Evolutionary conservation across 148 eudicot species (phyloP), one percentile per base, ranked within the genome.

Genomic region (Rhododendron ovatum): DNA sequence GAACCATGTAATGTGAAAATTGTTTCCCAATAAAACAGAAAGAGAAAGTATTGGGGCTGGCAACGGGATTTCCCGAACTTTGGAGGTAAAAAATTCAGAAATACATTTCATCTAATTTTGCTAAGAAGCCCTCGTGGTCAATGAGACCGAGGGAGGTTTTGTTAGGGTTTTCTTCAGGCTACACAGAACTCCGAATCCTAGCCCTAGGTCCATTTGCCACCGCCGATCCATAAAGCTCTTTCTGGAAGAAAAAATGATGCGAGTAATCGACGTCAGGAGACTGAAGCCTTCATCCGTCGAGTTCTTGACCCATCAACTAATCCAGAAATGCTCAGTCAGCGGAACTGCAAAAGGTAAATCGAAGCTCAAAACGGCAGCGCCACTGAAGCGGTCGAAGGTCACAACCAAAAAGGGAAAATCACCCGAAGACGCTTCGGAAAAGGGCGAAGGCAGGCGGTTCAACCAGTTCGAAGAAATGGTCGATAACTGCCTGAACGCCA

Each of bases 281-380:
- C 82, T 90, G 73, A 87, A 88, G 9, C 84, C 90, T 61, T 76
- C 91, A 12, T 59, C 87, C n/a, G 71, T 93, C 65, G 93, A 90
- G 82, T 85, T 89, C 48, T 86, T 94, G 78, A 82, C 89, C 74
- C 89, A 84, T 75, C 94, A 93, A 69, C 86, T 95, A 45, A 79
- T 86, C 37, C 98, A 97, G 79, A 88, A 87, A 88, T 94, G 99
- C 88, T 92, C 93, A 2, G 99, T 97, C 57, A 95, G 98, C 83
- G 93, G 96, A 61, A 97, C 99, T 3, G 98, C 98, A 2, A 97
- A 97, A 77, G 99, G 99, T 0, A 97, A 97, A 87, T 93, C 85
- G 6, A 95, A 94, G 74, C 26, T 91, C 61, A 97, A 97, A 87
- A 87, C 92, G 0, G 94, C 86, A 5, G 89, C 89, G 84, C 80